A percentile compares a stretch with the other conserved stretches of the same genome.
Conservation (phyloP, 2,329 filamentous ascomycete species). For the Cordyceps javanica region DNA sequence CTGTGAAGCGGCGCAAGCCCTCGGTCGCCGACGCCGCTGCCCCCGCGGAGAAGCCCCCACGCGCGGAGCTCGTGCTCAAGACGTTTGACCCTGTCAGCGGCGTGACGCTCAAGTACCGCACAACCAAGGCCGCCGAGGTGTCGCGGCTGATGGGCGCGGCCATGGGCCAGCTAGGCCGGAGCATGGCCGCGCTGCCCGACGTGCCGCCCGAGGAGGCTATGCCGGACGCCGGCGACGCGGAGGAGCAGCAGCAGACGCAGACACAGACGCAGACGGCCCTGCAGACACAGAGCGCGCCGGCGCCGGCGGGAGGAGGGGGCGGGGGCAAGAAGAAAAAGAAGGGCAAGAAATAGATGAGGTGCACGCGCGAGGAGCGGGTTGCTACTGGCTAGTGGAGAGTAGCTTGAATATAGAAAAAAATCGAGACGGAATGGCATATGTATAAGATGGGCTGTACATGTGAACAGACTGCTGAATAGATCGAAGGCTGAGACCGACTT, state of each 20-base stretch:
- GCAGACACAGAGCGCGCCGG: conserved; percentile 16
- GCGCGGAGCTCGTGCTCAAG: conserved; percentile 74
- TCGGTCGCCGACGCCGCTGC: conserved; percentile 20
- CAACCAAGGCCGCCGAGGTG: conserved; percentile 86
- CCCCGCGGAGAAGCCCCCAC: conserved; percentile 41
- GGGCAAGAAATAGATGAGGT: conserved; percentile 53
- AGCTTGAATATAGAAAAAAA: not conserved
- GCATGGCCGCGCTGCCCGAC: conserved; percentile 53
- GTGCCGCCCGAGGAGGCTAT: conserved; percentile 32
- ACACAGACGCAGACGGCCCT: conserved; percentile 21
- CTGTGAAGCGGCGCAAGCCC: conserved; percentile 25
- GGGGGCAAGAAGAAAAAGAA: conserved; percentile 63
- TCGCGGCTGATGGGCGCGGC: conserved; percentile 66
- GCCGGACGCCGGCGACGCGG: conserved; percentile 11
- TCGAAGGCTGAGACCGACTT: too few species aligned
- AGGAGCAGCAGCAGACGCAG: conserved; percentile 21
- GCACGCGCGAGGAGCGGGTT: not conserved
- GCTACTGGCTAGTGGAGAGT: not conserved
- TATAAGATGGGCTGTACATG: not conserved
- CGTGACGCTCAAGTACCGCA: conserved; percentile 82
- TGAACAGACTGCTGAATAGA: not conserved
- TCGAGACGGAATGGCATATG: not conserved
- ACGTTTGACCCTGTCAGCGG: conserved; percentile 82
- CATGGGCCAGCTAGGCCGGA: conserved; percentile 68
- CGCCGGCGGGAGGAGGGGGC: conserved; percentile 27